Base-by-base conservation (phyloP, 2,329 filamentous ascomycete genomes). In the Hypoxylon sp. region DNA sequence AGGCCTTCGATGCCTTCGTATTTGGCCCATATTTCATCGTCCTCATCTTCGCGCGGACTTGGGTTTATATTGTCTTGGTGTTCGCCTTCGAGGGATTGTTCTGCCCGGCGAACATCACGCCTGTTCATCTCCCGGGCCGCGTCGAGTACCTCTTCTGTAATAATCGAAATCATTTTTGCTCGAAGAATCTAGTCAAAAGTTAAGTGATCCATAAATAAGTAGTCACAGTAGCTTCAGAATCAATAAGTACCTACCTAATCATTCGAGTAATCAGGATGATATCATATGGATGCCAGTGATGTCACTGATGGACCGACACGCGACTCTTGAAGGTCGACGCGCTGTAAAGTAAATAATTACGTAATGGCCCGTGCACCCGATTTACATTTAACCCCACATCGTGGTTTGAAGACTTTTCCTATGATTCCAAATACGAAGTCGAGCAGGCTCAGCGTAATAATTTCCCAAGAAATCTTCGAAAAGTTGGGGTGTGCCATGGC, bases 81-180 rank as follows among this genome's bases (percentile, higher is more conserved):
- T 41, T 45, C 41, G 12, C 27, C 46, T 2, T 53, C 25, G 16
- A 23, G 30, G 8, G 30, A 19, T 21, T 48, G 39, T 11, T 64
- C 52, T n/a, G 56, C 46, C 16, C 48, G 47, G 16, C n/a, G 47
- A 48, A 51, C 52, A 51, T 64, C 65, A 4, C 65, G 61, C 32
- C 57, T 52, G 32, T 67, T 67, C 57, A 67, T 57, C 21, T 64
- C 65, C n/a, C 60, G 61, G 16, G 65, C 56, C 3, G 65, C 65
- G 21, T 59, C 32, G 29, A 68, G 61, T 16, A 68, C 61, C 8
- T 58, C 57, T 12, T 68, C 57, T 2, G 52, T 61, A 43, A 68
- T 65, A 8, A 65, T n/a, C 9, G 53, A 43, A 23, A 68, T 45
- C 61, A 65, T 65, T 19, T 46, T 45, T 23, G 11, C 5, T 43